These are phyloP conservation scores for Nematocida major DNA, from an alignment of 371 early-diverging fungal species.

Conservation along the genomic window DNA sequence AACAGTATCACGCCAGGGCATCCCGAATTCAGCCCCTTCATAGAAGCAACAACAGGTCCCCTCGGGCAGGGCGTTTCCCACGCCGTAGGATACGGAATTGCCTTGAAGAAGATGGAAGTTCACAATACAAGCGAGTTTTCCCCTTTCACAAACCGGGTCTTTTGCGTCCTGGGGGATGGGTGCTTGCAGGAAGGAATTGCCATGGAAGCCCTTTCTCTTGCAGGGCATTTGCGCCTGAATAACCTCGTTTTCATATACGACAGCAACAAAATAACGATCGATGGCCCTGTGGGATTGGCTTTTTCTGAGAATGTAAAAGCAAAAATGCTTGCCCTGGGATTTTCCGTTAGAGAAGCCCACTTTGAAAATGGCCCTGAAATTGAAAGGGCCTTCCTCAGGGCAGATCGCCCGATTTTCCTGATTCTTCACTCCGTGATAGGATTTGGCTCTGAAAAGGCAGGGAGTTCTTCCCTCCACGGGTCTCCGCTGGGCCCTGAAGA, in stretches of 20 bases:
- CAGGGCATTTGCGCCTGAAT: conserved; percentile 88
- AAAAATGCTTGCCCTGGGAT: conserved; percentile 84
- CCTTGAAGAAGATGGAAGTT: conserved; percentile 66
- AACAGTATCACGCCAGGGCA: conserved; percentile 66
- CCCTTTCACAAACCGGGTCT: conserved; percentile 76
- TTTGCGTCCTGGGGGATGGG: conserved; percentile 86
- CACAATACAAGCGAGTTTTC: conserved; percentile 77
- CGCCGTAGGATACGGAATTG: conserved; percentile 89
- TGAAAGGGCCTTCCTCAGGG: no score
- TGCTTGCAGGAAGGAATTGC: conserved; percentile 96
- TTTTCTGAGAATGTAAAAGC: conserved; percentile 83
- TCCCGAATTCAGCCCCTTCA: conserved; percentile 70
- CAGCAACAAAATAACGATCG: conserved; percentile 86
- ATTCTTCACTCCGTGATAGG: conserved; percentile 67
- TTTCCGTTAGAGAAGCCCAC: conserved; percentile 76
- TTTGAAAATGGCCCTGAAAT: conserved; percentile 76
- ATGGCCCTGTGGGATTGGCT: conserved; percentile 72
- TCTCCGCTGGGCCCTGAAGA: conserved; percentile 75
- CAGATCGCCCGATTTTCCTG: conserved; percentile 58
- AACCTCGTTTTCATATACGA: conserved; percentile 92
- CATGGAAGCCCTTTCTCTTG: conserved; percentile 87
- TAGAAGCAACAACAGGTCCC: conserved; percentile 96
- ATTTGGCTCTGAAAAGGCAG: conserved; percentile 76
- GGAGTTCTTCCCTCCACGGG: conserved; percentile 79
- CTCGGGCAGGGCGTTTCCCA: conserved; percentile 92